A percentile compares a stretch with the other conserved stretches of the same genome.
Evolutionary conservation across 1,284 basidiomycete genomes (phyloP).

Genomic region (Rugosomyces carneus): DNA sequence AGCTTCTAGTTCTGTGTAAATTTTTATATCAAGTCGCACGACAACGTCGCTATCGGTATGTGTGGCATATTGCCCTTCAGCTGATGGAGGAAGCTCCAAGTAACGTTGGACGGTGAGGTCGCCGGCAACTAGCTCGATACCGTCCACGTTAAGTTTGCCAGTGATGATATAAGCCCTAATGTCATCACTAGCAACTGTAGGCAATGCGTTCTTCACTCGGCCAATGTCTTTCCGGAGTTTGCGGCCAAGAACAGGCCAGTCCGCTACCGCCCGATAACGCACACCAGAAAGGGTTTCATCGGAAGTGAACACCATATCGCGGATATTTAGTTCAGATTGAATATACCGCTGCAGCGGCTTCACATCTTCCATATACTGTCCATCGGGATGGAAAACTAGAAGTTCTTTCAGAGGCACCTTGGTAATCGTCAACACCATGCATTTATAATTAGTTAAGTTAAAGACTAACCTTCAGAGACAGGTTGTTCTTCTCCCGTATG

Average conservation of each 20-base stretch:
- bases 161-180: constrained; percentile 77
- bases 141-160: constrained; percentile 83
- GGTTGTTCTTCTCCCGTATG: constrained; percentile 82
- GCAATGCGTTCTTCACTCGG: constrained; percentile 87
- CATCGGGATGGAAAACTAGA: constrained; percentile 88
- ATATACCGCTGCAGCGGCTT: constrained; percentile 85
- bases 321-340: constrained; percentile 93
- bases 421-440: constrained; percentile 1
- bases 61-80: constrained; percentile 68
- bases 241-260: constrained; percentile 92
- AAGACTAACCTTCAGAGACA: constrained; percentile 78
- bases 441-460: background rate
- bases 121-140: constrained; percentile 84
- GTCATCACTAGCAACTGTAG: constrained; percentile 74
- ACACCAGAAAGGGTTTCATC: constrained; percentile 87
- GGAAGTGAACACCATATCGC: constrained; percentile 83
- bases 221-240: constrained; percentile 93
- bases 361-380: constrained; percentile 84
- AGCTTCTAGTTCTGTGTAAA: constrained; percentile 81
- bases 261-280: constrained; percentile 87
- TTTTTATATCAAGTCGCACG: constrained; percentile 84
- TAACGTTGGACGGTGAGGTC: constrained; percentile 90
- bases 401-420: constrained; percentile 92
- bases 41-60: constrained; percentile 95
- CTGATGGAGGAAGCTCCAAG: constrained; percentile 68